Base-by-base conservation (phyloP, 2,329 filamentous ascomycete genomes). In the Scortechinia acanthostroma region DNA sequence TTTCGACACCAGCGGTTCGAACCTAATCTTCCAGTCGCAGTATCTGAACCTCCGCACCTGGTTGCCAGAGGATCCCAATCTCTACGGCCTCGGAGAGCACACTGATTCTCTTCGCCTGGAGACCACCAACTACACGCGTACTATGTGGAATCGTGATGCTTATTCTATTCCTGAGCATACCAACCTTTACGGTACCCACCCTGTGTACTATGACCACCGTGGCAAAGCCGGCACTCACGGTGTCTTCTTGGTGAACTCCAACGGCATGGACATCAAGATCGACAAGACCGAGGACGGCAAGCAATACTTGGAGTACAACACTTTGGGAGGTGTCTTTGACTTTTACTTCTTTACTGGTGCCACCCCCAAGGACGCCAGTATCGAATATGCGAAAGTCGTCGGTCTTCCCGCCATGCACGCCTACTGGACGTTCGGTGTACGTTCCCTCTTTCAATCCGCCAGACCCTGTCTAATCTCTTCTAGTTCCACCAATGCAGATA, bases 51-150 rank as follows among this genome's bases (percentile, higher is more conserved):
- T 91, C 47, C 75, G 84, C 37, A 91, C 87, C 2, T 76, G 70
- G 48, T 69, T 93, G 10, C 86, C 88, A 0, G 61, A 76, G 1
- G 68, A 80, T 45, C 84, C 86, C 0, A 78, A 85, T 53, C 65
- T 93, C 4, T 93, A 93, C 57, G 88, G 88, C 1, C 71, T 91
- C 2, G 88, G 88, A 25, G 87, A 91, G 62, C 84, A 89, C 58
- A 82, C 77, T 2, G 86, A 91, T 52, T 70, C 80, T 1, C 80
- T 89, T 54, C 74, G 76, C 42, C 68, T 90, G 47, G 80, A 81
- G 49, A 84, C 78, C 0, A 80, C 74, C 22, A 76, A 85, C 60
- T 87, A 87, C 58, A 80, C 77, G 23, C 76, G 86, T 30, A 86
- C 83, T 0, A 58, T 89, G 2, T 88, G 83, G 76, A 80, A 80